Percentiles rank a stretch among this genome's conserved stretches.
Evolutionary conservation across 257 asterid genomes (phyloP).

Genomic region (Paulownia fortunei): DNA sequence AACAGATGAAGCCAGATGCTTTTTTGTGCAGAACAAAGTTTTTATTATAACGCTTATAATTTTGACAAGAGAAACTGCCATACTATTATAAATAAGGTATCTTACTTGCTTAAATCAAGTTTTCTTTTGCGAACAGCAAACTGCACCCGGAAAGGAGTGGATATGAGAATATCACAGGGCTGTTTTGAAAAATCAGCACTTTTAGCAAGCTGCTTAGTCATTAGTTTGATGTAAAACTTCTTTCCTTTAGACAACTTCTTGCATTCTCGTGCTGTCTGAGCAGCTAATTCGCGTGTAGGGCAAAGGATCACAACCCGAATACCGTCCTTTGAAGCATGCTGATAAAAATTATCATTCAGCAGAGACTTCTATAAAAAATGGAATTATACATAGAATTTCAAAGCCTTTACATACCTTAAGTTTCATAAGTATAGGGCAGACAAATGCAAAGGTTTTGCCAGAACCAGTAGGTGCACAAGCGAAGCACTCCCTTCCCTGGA

Average conservation of each 20-base stretch:
- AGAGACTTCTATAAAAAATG: conserved; percentile 6
- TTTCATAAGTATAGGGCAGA: conserved; percentile 83
- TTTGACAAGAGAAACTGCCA: not conserved
- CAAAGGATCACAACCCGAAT: conserved; percentile 81
- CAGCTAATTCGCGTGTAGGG: too few species aligned
- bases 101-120: conserved; percentile 93
- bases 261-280: too few species aligned
- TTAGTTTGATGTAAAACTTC: too few species aligned
- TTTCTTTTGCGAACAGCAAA: conserved; percentile 78
- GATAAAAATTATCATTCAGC: conserved; percentile 41
- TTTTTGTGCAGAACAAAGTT: not conserved
- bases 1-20: conserved; percentile 17
- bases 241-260: too few species aligned
- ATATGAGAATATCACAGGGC: too few species aligned
- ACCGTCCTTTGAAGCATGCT: conserved; percentile 83
- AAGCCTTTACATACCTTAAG: conserved; percentile 57
- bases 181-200: too few species aligned
- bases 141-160: conserved; percentile 80
- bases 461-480: conserved; percentile 97
- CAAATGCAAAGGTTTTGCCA: conserved; percentile 92
- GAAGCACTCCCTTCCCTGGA: conserved; percentile 94
- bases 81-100: conserved; percentile 10
- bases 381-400: not conserved
- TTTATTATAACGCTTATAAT: not conserved
- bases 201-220: too few species aligned